Evolutionary conservation across 139 green algal species (phyloP).

Genomic region (Picocystis salinarum): DNA sequence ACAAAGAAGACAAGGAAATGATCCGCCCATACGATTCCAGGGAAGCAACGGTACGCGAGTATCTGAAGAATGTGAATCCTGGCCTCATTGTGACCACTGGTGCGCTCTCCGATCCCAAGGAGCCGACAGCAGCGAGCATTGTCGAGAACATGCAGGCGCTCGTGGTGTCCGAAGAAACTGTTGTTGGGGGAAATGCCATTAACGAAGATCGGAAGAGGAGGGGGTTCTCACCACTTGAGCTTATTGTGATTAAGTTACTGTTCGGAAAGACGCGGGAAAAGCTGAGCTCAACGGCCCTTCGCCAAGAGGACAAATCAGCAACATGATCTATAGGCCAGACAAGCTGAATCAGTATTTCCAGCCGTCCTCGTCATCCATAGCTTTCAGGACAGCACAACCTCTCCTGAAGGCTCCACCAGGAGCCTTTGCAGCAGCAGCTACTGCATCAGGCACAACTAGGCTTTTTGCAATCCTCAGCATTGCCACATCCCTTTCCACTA

Average conservation of each 20-base stretch:
- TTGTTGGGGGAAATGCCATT: conserved; percentile 43
- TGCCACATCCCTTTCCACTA: no score
- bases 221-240: neutral
- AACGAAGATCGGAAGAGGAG: conserved; percentile 19
- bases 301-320: no score
- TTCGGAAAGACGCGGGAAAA: no score
- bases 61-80: conserved; percentile 28
- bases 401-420: no score
- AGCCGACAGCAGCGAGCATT: conserved; percentile 45
- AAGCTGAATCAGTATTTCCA: no score
- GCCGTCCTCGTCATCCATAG: no score
- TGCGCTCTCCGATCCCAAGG: conserved; percentile 43
- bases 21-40: conserved; percentile 47
- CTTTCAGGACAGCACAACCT: no score
- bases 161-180: conserved; percentile 71
- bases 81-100: conserved; percentile 22
- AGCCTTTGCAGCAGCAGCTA: no score
- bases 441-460: no score
- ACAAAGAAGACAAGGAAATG: conserved; percentile 47
- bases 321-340: no score
- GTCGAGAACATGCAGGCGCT: conserved; percentile 47
- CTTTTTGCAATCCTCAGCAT: no score
- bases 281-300: no score
- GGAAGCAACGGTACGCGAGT: conserved; percentile 23
- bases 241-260: conserved; percentile 5